Evolutionary conservation across 768 basidiomycete species (phyloP).

Genomic region (Pleurotus tuoliensis): DNA sequence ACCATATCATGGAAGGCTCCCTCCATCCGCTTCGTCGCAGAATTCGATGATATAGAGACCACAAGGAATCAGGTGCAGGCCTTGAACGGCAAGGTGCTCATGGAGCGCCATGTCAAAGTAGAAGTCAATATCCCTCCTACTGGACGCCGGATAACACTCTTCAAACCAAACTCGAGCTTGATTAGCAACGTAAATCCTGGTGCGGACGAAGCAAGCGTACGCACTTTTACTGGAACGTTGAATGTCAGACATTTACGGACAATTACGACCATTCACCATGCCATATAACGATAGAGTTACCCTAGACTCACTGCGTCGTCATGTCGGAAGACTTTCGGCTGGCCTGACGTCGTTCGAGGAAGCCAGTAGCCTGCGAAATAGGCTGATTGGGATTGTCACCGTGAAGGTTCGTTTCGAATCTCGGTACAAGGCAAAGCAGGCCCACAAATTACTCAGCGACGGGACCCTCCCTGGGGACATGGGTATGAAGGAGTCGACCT

Average conservation of each 20-base stretch:
- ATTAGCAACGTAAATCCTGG: constrained; percentile 37
- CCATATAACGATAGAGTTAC: constrained; percentile 18
- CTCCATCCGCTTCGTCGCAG: constrained; percentile 39
- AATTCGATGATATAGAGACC: constrained; percentile 28
- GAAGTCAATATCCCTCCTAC: constrained; percentile 34
- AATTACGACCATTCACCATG: constrained; percentile 14
- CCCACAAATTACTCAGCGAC: constrained; percentile 30
- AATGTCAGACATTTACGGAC: constrained; percentile 21
- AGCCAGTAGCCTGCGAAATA: constrained; percentile 11
- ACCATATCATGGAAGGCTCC: constrained; percentile 51
- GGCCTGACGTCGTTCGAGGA: constrained; percentile 22
- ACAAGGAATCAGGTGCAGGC: constrained; percentile 31
- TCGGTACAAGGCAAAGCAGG: constrained; percentile 43
- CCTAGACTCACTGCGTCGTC: constrained; percentile 18
- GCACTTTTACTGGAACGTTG: constrained; percentile 23
- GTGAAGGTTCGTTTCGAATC: constrained; percentile 43
- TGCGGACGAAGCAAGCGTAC: constrained; percentile 20
- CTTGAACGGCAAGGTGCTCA: constrained; percentile 32
- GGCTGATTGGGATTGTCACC: constrained; percentile 25
- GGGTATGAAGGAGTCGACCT: constrained; percentile 23
- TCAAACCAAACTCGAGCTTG: constrained; percentile 32
- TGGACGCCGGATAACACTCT: constrained; percentile 20
- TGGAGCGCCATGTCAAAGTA: constrained; percentile 42
- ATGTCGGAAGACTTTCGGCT: constrained; percentile 4
- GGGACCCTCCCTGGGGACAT: constrained; percentile 22